Base-by-base conservation (phyloP, 2,329 filamentous ascomycete species). In the Alternaria longipes region DNA sequence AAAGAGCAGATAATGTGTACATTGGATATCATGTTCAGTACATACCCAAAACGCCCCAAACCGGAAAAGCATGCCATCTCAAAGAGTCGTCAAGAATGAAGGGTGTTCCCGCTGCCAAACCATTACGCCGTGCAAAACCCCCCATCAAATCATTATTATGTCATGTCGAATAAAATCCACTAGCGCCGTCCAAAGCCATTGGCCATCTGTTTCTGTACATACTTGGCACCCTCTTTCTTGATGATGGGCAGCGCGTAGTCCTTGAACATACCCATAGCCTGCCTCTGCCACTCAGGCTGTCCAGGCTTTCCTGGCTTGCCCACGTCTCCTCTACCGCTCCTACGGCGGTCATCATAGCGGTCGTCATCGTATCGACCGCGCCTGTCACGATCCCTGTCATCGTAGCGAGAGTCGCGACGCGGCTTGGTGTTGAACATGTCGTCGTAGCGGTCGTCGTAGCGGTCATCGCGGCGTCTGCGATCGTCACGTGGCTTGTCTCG, bases 231-330 rank as follows among this genome's bases (percentile, higher is more conserved):
- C 55, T 77, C 73, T 6, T 65, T 66, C 64, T 77, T 77, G 64
- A 77, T 76, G 6, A 74, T 65, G 0, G 74, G 74, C 26, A 77
- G 54, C 2, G 74, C 74, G 41, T 77, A 77, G 12, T 72, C 62
- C 44, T 68, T 74, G 59, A 77, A 77, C 69, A 76, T 71, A 49
- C 63, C 60, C 65, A 74, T 65, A 1, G 73, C 74, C 56, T 77
- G 66, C 38, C 63, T 67, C 65, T 77, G 72, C 74, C 74, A 77
- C 47, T 72, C 64, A 0, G 66, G 69, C 56, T 68, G 64, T 12
- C 64, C 65, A 8, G 56, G 46, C 49, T 68, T 69, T 18, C 63
- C 64, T 9, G 52, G 54, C 49, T 66, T 68, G 34, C 62, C 63
- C 4, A 42, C 55, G 3, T 62, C 51, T 38, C 66, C 51, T 38